Base-by-base conservation (phyloP, 345 rosid species). In the Acer negundo region DNA sequence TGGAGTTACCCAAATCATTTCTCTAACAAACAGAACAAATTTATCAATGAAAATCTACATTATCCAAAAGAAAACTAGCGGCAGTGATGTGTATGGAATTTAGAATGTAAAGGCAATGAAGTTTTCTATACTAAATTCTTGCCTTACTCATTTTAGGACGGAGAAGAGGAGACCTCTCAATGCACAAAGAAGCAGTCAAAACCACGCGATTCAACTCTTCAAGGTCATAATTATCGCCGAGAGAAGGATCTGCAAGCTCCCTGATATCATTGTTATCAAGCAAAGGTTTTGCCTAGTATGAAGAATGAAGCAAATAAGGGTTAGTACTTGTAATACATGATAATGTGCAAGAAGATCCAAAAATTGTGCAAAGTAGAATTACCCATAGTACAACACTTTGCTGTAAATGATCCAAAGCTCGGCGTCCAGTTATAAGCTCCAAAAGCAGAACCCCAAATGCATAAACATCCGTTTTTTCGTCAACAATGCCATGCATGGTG, bases 61-160 rank as follows among this genome's bases (percentile, higher is more conserved):
- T 28, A 15, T 64, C 72, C 42, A 28, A 40, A 53, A 44, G 38
- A 19, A 35, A 61, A 26, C n/a, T 4, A 4, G 58, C 10, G 79
- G 46, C 44, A 63, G 17, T 47, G n/a, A 74, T 61, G 16, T 15
- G 20, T 23, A 55, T 1, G 22, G 55, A 66, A 16, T 31, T 22
- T 42, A 35, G 4, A 76, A 31, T 38, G 31, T 4, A 2, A 44
- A 65, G 13, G 56, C 51, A 22, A 65, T 24, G 28, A 28, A 35
- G 49, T 35, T 72, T 56, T 56, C 40, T 66, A 65, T 6, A 44
- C 62, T 17, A 40, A 76, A 68, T 47, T 59, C 80, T 80, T 85
- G 84, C 99, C 94, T 93, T 94, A 71, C 90, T 92, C 96, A 93
- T 95, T 68, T 84, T 86, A 20, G 99, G 98, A 72, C 99, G 96